A percentile compares a stretch with the other conserved stretches of the same genome.
phyloP scores from a whole-genome alignment of 768 basidiomycete genomes.

The Coprinopsis marcescibilis region DNA sequence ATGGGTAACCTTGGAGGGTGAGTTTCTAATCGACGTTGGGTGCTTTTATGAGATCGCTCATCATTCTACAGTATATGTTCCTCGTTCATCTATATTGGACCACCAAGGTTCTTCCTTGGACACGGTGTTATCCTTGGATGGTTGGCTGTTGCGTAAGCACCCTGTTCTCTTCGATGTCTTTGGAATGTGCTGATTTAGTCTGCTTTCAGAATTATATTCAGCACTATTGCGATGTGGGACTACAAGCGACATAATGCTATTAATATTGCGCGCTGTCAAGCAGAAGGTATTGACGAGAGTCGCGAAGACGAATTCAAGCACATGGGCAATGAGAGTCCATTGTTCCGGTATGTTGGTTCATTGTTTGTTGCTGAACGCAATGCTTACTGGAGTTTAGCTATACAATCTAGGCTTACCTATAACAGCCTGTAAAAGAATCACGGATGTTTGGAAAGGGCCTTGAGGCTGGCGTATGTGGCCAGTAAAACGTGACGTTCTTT shows the following conservation, averaged over 20 bases:
- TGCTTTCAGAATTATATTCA: conserved; percentile 28
- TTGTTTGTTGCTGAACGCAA: too few species aligned
- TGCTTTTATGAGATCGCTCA: neutral
- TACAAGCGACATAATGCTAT: conserved; percentile 43
- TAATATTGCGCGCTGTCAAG: conserved; percentile 39
- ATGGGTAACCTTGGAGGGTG: conserved; percentile 51
- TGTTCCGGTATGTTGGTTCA: conserved; percentile 50
- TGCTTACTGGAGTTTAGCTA: too few species aligned
- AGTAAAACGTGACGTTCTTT: too few species aligned
- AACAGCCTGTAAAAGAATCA: too few species aligned
- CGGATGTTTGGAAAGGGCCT: too few species aligned
- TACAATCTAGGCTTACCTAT: too few species aligned
- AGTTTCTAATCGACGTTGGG: conserved; percentile 6
- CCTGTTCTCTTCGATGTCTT: neutral
- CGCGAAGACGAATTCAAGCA: conserved; percentile 36
- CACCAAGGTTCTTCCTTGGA: conserved; percentile 33
- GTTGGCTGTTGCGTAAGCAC: conserved; percentile 27
- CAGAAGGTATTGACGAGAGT: conserved; percentile 36
- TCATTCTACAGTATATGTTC: conserved; percentile 30
- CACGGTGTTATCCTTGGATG: conserved; percentile 30
- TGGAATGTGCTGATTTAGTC: neutral
- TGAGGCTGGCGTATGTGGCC: too few species aligned
- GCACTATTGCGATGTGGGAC: conserved; percentile 41
- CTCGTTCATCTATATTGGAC: conserved; percentile 33
- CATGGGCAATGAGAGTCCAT: conserved; percentile 49